Base-by-base conservation (phyloP, 805 yeast genomes). In the Ogataea minuta region DNA sequence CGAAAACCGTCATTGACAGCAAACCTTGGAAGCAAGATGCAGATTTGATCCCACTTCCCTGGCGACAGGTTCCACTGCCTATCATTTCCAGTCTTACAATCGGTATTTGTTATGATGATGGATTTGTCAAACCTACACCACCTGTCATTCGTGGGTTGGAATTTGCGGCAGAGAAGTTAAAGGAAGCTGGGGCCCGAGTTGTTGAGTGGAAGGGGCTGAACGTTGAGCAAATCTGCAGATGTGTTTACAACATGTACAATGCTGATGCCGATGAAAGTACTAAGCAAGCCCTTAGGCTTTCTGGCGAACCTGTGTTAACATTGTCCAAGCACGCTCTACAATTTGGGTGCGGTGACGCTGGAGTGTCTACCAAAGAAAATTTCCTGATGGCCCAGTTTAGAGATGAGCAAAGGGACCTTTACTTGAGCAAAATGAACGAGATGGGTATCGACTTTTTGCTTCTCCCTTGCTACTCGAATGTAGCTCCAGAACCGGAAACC, bases 301-400 rank as follows among this genome's bases (percentile, higher is more conserved):
- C 84, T 16, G 89, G 89, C 27, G 89, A 85, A 54, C 89, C 89
- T 20, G 54, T 79, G 36, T 53, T 60, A 4, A 72, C 75, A 43
- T 68, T 81, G 49, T 74, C 84, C 21, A 68, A 74, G 48, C 71
- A 73, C 66, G 63, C 63, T 31, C 59, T 81, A 45, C 62, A 68
- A 31, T 71, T 68, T 52, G 84, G 85, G 32, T 71, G 71, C 34
- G 85, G 84, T 36, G 67, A 74, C 21, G 61, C 59, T 15, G 68
- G 62, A 4, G 57, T 66, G 37, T 54, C 72, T 13, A 65, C 70
- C n/a, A 49, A 64, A 9, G 81, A 77, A 45, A 67, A 71, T 54
- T 71, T 79, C 50, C 52, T 59, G 46, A 63, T 74, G 48, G 72
- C 74, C 48, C 41, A 53, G 20, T 56, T 64, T 23, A 70, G 88